phyloP scores from a whole-genome alignment of 2,329 filamentous ascomycete genomes.

The Pseudogymnoascus sp. region DNA sequence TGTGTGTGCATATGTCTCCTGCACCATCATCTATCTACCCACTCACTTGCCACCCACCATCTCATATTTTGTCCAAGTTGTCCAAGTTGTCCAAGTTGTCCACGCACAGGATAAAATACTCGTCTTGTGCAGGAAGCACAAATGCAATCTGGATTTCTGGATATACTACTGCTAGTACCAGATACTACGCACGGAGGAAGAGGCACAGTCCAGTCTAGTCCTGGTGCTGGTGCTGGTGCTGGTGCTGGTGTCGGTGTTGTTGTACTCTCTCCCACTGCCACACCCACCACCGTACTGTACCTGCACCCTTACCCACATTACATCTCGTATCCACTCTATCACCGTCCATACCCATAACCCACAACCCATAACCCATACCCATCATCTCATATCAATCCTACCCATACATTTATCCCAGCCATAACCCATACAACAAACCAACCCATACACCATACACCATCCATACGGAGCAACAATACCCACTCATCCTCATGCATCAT shows the following conservation, averaged over 20 bases:
- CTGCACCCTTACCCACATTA: background rate
- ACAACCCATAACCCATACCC: background rate
- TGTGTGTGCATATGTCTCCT: background rate
- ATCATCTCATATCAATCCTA: background rate
- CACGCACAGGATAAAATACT: background rate
- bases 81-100: background rate
- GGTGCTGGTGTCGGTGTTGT: background rate
- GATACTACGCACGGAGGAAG: background rate
- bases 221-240: no score
- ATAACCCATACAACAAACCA: background rate
- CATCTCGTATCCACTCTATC: background rate
- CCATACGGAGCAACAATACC: background rate
- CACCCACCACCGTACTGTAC: background rate
- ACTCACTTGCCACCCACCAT: background rate
- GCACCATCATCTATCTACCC: background rate
- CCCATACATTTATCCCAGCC: background rate
- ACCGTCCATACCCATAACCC: background rate
- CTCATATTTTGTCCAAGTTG: background rate
- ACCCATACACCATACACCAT: background rate
- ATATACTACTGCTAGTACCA: background rate
- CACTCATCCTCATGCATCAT: constrained; percentile 3
- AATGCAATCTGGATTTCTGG: background rate
- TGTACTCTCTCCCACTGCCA: background rate
- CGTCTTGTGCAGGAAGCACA: background rate
- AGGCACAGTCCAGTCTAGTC: background rate